These are phyloP conservation scores for Geotrichum aggregatum DNA, from an alignment of 1,139 yeast genomes.

Conservation along the genomic window DNA sequence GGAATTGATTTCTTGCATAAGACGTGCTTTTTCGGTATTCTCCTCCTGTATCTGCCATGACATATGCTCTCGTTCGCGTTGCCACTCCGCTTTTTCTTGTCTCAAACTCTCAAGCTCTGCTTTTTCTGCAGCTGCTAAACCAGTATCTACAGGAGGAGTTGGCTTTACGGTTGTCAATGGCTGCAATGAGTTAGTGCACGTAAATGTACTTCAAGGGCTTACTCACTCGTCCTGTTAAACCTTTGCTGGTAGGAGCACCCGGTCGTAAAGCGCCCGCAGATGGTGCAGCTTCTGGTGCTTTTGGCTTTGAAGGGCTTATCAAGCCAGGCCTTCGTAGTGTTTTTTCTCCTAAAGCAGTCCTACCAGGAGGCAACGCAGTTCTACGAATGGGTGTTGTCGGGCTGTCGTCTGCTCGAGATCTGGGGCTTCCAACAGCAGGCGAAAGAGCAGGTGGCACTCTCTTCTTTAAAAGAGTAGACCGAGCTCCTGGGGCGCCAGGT, in stretches of 20 bases:
- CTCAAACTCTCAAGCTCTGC: conserved; percentile 53
- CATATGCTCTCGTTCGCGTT: conserved; percentile 44
- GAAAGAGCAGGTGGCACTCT: conserved; percentile 17
- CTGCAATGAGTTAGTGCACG: conserved; percentile 2
- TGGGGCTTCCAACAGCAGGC: conserved; percentile 15
- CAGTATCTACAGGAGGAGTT: conserved; percentile 16
- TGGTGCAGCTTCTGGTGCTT: conserved; percentile 4
- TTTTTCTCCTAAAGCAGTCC: conserved; percentile 22
- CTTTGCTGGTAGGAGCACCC: conserved; percentile 14
- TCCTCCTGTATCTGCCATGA: conserved; percentile 43
- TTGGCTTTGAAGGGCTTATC: conserved; percentile 8
- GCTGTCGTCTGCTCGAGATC: conserved; percentile 10
- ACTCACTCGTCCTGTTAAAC: conserved; percentile 16
- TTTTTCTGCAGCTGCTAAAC: conserved; percentile 33
- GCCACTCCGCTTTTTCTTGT: conserved; percentile 51
- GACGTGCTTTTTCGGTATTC: conserved; percentile 44
- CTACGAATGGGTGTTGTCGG: conserved; percentile 21
- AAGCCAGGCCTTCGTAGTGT: conserved; percentile 13
- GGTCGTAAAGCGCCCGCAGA: conserved; percentile 9
- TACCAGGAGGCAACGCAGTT: conserved; percentile 27
- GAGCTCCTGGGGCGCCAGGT: conserved; percentile 7
- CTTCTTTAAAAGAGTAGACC: background rate
- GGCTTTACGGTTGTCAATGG: conserved; percentile 5
- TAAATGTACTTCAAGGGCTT: background rate
- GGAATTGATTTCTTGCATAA: conserved; percentile 46